Conservation (phyloP, 177 flowering plant species). For the Vitis hybrid region DNA sequence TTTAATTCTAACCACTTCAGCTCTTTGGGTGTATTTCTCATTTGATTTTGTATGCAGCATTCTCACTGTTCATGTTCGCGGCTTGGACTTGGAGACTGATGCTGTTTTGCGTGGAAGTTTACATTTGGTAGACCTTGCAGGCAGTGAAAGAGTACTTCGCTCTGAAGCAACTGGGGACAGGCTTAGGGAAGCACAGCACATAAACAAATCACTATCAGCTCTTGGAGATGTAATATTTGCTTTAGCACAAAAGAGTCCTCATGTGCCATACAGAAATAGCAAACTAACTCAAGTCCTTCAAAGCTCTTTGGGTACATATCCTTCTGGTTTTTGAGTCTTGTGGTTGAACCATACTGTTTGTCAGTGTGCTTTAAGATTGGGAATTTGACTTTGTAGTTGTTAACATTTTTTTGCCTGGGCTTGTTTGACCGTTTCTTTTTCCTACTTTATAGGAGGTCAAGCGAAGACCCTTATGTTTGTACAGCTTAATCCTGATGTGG, state of each 20-base stretch:
- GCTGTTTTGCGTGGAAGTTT: conserved; percentile 79
- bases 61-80: conserved; percentile 90
- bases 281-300: conserved; percentile 96
- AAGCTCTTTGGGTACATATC: conserved; percentile 76
- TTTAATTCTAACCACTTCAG: neutral
- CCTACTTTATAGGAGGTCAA: conserved; percentile 67
- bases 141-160: conserved; percentile 97
- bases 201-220: conserved; percentile 91
- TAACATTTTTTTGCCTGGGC: neutral
- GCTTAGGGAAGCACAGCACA: conserved; percentile 91
- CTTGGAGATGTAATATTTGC: conserved; percentile 98
- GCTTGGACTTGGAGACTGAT: conserved; percentile 72
- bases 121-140: conserved; percentile 96
- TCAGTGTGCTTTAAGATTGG: neutral
- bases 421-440: neutral
- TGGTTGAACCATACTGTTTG: neutral
- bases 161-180: conserved; percentile 97
- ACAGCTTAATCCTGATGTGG: conserved; percentile 90
- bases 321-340: neutral
- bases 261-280: conserved; percentile 97
- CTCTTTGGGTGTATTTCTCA: conserved; percentile 3
- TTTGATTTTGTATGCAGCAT: conserved; percentile 51
- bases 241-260: conserved; percentile 79
- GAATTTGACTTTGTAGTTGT: neutral
- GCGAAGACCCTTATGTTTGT: conserved; percentile 99